Conservation (phyloP, 1,284 basidiomycete genomes). For the Chondrostereum purpureum region DNA sequence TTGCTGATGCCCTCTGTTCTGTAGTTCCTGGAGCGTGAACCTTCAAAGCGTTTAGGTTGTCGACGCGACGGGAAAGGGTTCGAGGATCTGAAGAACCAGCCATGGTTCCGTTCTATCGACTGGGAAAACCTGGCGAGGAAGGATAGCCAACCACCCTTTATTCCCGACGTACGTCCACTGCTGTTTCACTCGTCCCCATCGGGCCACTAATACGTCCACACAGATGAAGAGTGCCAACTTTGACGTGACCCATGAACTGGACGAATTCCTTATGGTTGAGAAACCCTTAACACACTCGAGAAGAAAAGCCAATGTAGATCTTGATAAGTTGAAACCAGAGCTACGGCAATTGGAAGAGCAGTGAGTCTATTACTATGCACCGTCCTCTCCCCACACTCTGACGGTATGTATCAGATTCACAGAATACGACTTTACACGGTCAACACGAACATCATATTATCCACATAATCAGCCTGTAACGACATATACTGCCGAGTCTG, state of each 20-base stretch:
- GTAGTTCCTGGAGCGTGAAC: conserved; percentile 85
- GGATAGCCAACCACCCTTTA: conserved; percentile 76
- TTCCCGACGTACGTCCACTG: conserved; percentile 72
- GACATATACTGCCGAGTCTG: conserved; percentile 39
- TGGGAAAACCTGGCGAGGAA: conserved; percentile 80
- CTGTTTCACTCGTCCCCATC: conserved; percentile 6
- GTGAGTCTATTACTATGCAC: conserved; percentile 37
- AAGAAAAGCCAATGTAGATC: conserved; percentile 78
- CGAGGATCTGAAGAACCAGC: conserved; percentile 72
- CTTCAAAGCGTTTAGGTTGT: conserved; percentile 78
- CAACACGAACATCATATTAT: conserved; percentile 69
- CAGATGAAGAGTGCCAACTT: conserved; percentile 94
- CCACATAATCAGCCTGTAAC: conserved; percentile 68
- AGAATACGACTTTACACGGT: conserved; percentile 65
- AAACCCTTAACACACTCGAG: conserved; percentile 93
- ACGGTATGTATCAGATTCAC: conserved; percentile 50
- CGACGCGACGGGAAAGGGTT: conserved; percentile 59
- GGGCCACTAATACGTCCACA: conserved; percentile 13
- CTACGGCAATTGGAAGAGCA: conserved; percentile 90
- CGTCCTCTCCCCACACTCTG: conserved; percentile 1
- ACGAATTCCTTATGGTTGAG: conserved; percentile 94
- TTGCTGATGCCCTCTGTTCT: conserved; percentile 11
- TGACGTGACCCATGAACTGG: conserved; percentile 93
- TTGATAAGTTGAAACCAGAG: conserved; percentile 85
- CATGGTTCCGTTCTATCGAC: conserved; percentile 81